Evolutionary conservation across 139 green algal species (phyloP).

Genomic region (Chlorella vulgaris): DNA sequence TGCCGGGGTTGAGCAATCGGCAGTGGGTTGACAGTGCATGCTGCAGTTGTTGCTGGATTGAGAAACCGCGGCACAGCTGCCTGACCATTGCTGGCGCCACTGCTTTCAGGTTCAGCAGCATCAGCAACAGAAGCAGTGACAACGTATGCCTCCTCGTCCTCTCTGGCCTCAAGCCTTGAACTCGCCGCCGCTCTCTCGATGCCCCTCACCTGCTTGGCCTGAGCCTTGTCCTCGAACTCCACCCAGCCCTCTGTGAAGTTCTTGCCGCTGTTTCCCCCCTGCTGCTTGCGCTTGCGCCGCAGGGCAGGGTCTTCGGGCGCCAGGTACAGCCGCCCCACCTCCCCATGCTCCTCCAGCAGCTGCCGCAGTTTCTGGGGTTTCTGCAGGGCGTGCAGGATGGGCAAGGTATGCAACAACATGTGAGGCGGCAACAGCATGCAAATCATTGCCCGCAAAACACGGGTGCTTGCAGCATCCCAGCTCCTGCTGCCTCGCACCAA

Average conservation of each 20-base stretch:
- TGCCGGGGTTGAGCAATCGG: neutral
- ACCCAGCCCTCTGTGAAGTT: constrained; percentile 97
- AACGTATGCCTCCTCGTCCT: too few relatives aligned
- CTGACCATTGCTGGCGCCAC: too few relatives aligned
- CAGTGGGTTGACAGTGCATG: too few relatives aligned
- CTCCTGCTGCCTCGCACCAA: constrained; percentile 44
- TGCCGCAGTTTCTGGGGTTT: constrained; percentile 93
- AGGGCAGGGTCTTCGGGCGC: constrained; percentile 70
- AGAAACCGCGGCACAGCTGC: neutral
- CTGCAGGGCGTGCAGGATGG: constrained; percentile 37
- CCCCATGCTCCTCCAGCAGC: constrained; percentile 79
- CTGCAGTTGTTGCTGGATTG: neutral
- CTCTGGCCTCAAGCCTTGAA: too few relatives aligned
- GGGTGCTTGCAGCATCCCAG: neutral
- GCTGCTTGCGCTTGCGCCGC: constrained; percentile 58
- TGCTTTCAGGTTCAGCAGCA: too few relatives aligned
- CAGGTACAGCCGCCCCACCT: constrained; percentile 87
- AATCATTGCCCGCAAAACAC: neutral
- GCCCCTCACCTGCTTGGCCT: constrained; percentile 83
- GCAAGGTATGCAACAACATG: neutral
- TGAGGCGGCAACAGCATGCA: neutral
- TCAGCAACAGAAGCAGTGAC: too few relatives aligned
- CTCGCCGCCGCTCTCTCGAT: too few relatives aligned
- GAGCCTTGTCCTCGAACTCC: constrained; percentile 93
- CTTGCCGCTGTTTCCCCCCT: constrained; percentile 83